Evolutionary conservation across 139 green algal genomes (phyloP), one percentile per base, ranked within the genome.

Genomic region (Coccomyxa sp.): DNA sequence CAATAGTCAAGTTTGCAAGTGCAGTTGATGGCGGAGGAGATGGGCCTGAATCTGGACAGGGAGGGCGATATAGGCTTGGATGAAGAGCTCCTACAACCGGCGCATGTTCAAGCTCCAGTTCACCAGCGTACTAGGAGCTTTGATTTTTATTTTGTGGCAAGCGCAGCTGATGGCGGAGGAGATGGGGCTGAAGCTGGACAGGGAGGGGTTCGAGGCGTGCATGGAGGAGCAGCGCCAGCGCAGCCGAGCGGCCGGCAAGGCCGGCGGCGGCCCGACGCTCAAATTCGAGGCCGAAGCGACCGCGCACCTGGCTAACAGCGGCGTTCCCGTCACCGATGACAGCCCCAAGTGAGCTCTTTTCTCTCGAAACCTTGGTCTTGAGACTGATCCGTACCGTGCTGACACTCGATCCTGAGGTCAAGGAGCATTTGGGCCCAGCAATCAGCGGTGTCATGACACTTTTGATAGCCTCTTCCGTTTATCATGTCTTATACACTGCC

Each of bases 231-330:
- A 95, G 38, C 85, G 93, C 23, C 90, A 98, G 89, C 88, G 92
- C 81, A 95, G 90, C 30, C 82, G 93, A 0, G 86, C 82, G 21
- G 89, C 75, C 16, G 67, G 67, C 14, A 83, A 83, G 57, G 80
- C 51, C 28, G 51, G 85, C 18, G 87, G 58, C 58, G 89, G 67
- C 17, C 68, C 83, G 18, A 85, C 83, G 10, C 88, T 98, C 68
- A 95, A 95, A 85, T 97, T 98, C 81, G 92, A 97, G 87, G 94
- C 94, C 0, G 95, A 96, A 80, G 94, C 92, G 21, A 97, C 95
- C 0, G 95, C 91, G 27, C 94, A 91, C 89, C 88, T 98, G 83
- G 84, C 92, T 83, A 85, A 79, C 27, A 85, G 82, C 77, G 81
- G 83, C 74, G 86, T 96, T 15, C 57, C 77, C 1, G 79, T 91